Conservation (phyloP, 225 moss, liverwort and hornwort genomes). For the Polytrichum commune region DNA sequence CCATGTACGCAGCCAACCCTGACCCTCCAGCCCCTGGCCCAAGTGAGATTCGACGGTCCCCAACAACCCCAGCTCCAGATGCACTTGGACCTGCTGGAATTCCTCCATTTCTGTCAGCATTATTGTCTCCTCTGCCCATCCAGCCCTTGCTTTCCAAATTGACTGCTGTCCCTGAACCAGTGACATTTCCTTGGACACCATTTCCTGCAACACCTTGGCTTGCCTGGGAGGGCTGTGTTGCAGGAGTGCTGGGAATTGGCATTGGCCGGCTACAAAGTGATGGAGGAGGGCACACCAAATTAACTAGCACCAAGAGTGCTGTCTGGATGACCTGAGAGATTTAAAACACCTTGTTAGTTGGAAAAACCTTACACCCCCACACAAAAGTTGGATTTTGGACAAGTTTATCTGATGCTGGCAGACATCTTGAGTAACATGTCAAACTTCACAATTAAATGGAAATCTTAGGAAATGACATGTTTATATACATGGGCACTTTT, state of each 20-base stretch:
- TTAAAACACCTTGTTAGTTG: no score
- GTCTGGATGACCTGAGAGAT: constrained; percentile 85
- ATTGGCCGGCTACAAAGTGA: constrained; percentile 91
- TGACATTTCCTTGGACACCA: constrained; percentile 33
- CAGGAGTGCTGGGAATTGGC: constrained; percentile 49
- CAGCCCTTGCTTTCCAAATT: constrained; percentile 74
- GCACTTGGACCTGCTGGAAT: constrained; percentile 50
- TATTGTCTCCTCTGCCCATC: constrained; percentile 52
- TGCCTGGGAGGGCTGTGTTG: constrained; percentile 46
- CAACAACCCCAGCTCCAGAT: constrained; percentile 78
- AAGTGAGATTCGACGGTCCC: constrained; percentile 88
- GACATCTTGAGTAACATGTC: not conserved
- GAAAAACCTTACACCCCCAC: no score
- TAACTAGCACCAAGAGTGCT: constrained; percentile 86
- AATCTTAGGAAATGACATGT: no score
- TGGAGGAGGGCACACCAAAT: constrained; percentile 96
- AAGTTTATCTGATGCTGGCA: constrained; percentile 3
- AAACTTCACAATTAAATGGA: no score
- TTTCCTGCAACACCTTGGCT: constrained; percentile 43
- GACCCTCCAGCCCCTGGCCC: constrained; percentile 98
- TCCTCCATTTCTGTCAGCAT: constrained; percentile 67
- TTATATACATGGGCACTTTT: no score
- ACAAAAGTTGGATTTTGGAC: not conserved
- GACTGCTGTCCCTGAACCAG: constrained; percentile 41
- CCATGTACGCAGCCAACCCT: constrained; percentile 97